A percentile compares a stretch with the other conserved stretches of the same genome.
These are phyloP conservation scores for Aureobasidium sp. DNA, from an alignment of 2,329 filamentous ascomycete species.

Conservation along the genomic window DNA sequence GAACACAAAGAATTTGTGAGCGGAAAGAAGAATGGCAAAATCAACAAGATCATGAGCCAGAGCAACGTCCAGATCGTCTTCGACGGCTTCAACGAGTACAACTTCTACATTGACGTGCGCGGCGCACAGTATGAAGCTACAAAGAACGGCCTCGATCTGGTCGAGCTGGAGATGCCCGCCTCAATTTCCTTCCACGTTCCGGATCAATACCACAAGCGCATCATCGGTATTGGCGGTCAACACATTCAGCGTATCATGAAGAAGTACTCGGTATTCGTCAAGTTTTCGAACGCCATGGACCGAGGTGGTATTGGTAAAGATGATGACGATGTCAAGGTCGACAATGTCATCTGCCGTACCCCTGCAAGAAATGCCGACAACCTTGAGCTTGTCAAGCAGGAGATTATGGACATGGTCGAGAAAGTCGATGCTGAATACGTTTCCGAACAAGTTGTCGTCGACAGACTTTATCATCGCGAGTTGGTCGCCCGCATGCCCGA, in stretches of 20 bases:
- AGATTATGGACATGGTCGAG: constrained; percentile 99
- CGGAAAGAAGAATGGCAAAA: constrained; percentile 99
- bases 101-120: constrained; percentile 98
- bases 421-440: constrained; percentile 96
- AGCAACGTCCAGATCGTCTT: constrained; percentile 99
- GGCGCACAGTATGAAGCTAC: constrained; percentile 88
- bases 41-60: constrained; percentile 99
- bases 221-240: constrained; percentile 96
- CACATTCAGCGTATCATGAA: constrained; percentile 99
- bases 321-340: constrained; percentile 96
- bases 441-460: constrained; percentile 85
- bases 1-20: constrained; percentile 99
- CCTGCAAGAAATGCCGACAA: constrained; percentile 96
- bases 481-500: constrained; percentile 81
- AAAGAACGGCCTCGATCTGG: constrained; percentile 83
- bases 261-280: constrained; percentile 99
- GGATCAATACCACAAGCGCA: constrained; percentile 98
- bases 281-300: constrained; percentile 99
- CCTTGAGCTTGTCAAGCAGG: constrained; percentile 92
- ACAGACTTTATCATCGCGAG: constrained; percentile 91
- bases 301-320: constrained; percentile 88
- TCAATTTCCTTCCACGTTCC: constrained; percentile 99
- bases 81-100: constrained; percentile 98
- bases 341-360: constrained; percentile 97
- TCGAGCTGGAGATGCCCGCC: constrained; percentile 98